Percentiles rank a stretch among this genome's conserved stretches.
These are phyloP conservation scores for Antitrichia curtipendula DNA, from an alignment of 225 moss, liverwort and hornwort genomes.

Conservation along the genomic window DNA sequence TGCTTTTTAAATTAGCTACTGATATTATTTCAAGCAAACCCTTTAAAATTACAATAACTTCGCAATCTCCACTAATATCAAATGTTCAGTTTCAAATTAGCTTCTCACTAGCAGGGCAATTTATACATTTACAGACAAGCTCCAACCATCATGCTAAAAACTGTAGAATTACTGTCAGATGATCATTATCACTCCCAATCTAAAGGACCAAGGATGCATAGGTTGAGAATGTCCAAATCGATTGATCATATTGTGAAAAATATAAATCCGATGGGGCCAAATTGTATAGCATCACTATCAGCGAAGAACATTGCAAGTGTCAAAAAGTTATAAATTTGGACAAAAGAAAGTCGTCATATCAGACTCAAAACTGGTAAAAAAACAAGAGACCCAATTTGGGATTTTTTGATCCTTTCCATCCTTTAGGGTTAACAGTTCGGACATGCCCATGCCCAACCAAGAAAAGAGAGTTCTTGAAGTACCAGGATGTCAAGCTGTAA, in stretches of 20 bases:
- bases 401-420: background rate
- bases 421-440: background rate
- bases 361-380: background rate
- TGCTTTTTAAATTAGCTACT: background rate
- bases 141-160: background rate
- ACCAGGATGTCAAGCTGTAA: constrained; percentile 78
- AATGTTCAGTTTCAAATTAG: background rate
- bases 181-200: background rate
- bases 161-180: background rate
- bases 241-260: background rate
- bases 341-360: background rate
- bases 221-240: background rate
- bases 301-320: background rate
- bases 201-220: background rate
- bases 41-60: background rate
- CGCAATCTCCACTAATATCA: background rate
- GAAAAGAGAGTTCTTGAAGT: background rate
- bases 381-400: background rate
- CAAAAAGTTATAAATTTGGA: background rate
- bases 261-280: background rate
- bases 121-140: background rate
- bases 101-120: background rate
- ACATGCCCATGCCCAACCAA: background rate
- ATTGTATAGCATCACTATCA: background rate
- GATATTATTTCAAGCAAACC: background rate